phyloP scores from a whole-genome alignment of 352 stramenopile genomes.

The Hyaloperonospora brassicae region DNA sequence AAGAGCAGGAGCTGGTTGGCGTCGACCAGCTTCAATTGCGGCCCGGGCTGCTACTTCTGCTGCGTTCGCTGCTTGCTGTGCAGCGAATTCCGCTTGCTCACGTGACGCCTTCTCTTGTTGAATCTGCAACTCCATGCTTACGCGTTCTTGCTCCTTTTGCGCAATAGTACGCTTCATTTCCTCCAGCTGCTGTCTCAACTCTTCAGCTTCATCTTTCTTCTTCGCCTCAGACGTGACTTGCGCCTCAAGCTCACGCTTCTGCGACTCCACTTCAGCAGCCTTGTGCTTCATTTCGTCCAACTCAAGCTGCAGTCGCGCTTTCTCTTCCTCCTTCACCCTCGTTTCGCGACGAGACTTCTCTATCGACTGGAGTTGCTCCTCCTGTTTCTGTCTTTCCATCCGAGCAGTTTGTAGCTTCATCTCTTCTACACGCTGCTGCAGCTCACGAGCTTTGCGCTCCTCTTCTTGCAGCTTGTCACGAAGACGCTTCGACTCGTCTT shows the following conservation, averaged over 20 bases:
- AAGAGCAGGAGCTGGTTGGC: constrained; percentile 24
- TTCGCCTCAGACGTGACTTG: constrained; percentile 30
- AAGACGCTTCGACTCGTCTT: constrained; percentile 59
- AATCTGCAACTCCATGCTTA: constrained; percentile 37
- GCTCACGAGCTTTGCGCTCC: constrained; percentile 41
- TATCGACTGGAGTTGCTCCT: constrained; percentile 29
- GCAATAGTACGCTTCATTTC: constrained; percentile 41
- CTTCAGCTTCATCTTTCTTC: constrained; percentile 31
- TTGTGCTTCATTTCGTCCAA: constrained; percentile 51
- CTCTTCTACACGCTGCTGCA: constrained; percentile 49
- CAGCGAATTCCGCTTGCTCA: constrained; percentile 55
- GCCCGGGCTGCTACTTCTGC: constrained; percentile 61
- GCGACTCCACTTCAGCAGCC: constrained; percentile 24
- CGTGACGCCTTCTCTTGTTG: constrained; percentile 44
- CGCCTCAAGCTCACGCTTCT: constrained; percentile 36
- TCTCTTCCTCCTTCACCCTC: constrained; percentile 36
- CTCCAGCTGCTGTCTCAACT: constrained; percentile 36
- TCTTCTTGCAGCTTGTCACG: constrained; percentile 55
- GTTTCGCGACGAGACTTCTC: constrained; percentile 32
- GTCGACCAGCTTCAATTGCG: constrained; percentile 54
- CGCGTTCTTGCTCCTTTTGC: constrained; percentile 43
- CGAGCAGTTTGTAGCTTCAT: constrained; percentile 38
- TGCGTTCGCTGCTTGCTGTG: constrained; percentile 49
- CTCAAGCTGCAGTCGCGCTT: constrained; percentile 34
- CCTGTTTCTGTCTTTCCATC: constrained; percentile 38